Percentiles rank a stretch among this genome's conserved stretches.
These are phyloP conservation scores for Cyclospora cayetanensis DNA, from an alignment of 169 alveolate species.

Conservation along the genomic window DNA sequence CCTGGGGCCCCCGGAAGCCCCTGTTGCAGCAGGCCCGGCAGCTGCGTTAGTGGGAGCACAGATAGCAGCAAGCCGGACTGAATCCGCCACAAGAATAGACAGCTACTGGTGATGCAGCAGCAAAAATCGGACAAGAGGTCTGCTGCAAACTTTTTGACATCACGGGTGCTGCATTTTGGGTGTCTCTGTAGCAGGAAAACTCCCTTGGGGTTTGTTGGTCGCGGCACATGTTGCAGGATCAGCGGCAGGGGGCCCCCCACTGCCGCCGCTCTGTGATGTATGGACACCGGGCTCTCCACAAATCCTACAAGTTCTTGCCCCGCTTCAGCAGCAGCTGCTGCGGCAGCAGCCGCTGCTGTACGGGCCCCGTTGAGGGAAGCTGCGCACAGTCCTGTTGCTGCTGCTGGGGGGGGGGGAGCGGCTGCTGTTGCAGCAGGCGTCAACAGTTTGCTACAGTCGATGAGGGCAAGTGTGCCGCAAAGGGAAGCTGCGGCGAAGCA, in stretches of 20 bases:
- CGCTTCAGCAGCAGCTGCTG: not conserved
- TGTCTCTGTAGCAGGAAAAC: slow-evolving; percentile 52
- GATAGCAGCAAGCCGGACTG: slow-evolving; percentile 54
- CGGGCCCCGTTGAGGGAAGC: not conserved
- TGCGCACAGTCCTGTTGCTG: no score
- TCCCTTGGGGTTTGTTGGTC: slow-evolving; percentile 52
- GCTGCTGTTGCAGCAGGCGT: slow-evolving; percentile 58
- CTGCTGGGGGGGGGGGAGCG: slow-evolving; percentile 3
- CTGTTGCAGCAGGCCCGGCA: slow-evolving; percentile 42
- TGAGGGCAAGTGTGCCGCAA: slow-evolving; percentile 21
- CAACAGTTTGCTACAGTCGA: slow-evolving; percentile 66
- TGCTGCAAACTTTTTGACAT: slow-evolving; percentile 4
- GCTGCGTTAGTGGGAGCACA: slow-evolving; percentile 2
- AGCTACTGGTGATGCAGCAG: slow-evolving; percentile 46
- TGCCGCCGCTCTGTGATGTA: slow-evolving; percentile 54
- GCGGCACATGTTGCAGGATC: slow-evolving; percentile 56
- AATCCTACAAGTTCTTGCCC: slow-evolving; percentile 21
- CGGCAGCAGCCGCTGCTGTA: slow-evolving; percentile 2
- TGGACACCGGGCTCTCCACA: slow-evolving; percentile 52
- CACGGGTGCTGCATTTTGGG: slow-evolving; percentile 40
- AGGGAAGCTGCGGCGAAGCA: slow-evolving; percentile 61
- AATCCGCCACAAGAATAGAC: slow-evolving; percentile 35
- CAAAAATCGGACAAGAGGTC: slow-evolving; percentile 49
- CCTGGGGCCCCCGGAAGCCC: not conserved
- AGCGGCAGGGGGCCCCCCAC: slow-evolving; percentile 26